A percentile compares a stretch with the other conserved stretches of the same genome.
Evolutionary conservation across 306 rosid genomes (phyloP).

Genomic region (Glycine tomentella): DNA sequence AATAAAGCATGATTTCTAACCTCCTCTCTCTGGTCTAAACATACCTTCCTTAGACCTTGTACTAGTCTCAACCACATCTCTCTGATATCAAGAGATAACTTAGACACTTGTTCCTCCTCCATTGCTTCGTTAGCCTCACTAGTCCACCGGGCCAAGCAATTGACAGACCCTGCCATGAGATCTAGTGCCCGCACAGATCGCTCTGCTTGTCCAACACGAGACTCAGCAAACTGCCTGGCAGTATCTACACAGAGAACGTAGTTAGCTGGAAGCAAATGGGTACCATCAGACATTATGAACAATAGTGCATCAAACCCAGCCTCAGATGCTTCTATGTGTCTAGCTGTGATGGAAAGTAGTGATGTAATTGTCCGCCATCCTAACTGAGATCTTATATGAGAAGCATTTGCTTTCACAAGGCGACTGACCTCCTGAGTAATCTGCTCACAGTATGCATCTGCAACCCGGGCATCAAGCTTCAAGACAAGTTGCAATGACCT

Average conservation of each 20-base stretch:
- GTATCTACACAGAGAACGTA: constrained; percentile 81
- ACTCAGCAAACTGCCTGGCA: constrained; percentile 95
- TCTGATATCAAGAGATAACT: constrained; percentile 80
- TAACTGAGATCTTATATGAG: constrained; percentile 89
- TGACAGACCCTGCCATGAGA: constrained; percentile 86
- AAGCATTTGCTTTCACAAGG: constrained; percentile 94
- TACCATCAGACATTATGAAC: constrained; percentile 88
- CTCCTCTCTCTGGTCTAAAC: constrained; percentile 98
- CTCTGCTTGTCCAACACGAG: constrained; percentile 93
- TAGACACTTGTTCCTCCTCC: constrained; percentile 74
- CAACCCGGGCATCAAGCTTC: constrained; percentile 99
- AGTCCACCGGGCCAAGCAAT: constrained; percentile 82
- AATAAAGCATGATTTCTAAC: constrained; percentile 91
- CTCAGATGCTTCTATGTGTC: constrained; percentile 95
- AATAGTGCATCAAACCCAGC: constrained; percentile 89
- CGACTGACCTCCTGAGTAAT: constrained; percentile 97
- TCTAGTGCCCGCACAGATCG: constrained; percentile 87
- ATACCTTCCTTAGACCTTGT: constrained; percentile 90
- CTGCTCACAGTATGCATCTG: constrained; percentile 97
- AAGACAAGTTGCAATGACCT: constrained; percentile 91
- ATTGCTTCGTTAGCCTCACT: constrained; percentile 71
- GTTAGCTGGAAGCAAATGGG: constrained; percentile 88
- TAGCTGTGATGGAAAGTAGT: constrained; percentile 81
- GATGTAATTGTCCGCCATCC: constrained; percentile 98
- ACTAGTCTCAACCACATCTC: constrained; percentile 97